Evolutionary conservation across 768 basidiomycete species (phyloP).

Genomic region (Lentinula sp.): DNA sequence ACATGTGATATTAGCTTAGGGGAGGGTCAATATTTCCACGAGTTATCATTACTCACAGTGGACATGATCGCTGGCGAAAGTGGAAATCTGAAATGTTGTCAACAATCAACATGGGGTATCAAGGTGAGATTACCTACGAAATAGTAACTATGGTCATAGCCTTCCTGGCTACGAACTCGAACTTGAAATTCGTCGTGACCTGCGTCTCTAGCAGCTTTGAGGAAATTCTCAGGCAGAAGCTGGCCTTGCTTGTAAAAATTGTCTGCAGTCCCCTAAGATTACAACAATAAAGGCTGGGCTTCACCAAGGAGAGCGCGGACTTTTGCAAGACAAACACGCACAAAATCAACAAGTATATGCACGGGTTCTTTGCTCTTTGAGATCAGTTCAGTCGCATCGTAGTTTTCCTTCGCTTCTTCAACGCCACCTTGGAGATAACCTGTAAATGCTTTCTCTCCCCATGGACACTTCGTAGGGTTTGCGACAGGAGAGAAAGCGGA

Average conservation of each 20-base stretch:
- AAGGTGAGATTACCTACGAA: conserved; percentile 40
- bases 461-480: conserved; percentile 82
- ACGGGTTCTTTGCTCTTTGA: conserved; percentile 53
- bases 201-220: conserved; percentile 67
- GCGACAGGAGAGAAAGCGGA: conserved; percentile 86
- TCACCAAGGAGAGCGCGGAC: not conserved
- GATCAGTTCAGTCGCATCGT: conserved; percentile 87
- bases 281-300: not conserved
- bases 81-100: conserved; percentile 62
- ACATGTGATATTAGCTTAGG: conserved; percentile 11
- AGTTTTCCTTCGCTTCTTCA: conserved; percentile 64
- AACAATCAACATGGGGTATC: not conserved
- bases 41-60: conserved; percentile 52
- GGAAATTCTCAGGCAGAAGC: conserved; percentile 85
- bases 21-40: conserved; percentile 10
- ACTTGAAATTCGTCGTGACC: conserved; percentile 75
- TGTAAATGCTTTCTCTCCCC: conserved; percentile 89
- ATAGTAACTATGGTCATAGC: conserved; percentile 87
- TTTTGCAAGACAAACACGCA: conserved; percentile 24
- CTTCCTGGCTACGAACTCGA: conserved; percentile 70
- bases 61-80: conserved; percentile 85
- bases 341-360: conserved; percentile 84
- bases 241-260: conserved; percentile 83
- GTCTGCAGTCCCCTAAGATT: conserved; percentile 68
- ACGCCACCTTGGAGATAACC: conserved; percentile 78